Evolutionary conservation across 2,329 filamentous ascomycete species (phyloP).

Genomic region (Torrubiellomyces zombiae): DNA sequence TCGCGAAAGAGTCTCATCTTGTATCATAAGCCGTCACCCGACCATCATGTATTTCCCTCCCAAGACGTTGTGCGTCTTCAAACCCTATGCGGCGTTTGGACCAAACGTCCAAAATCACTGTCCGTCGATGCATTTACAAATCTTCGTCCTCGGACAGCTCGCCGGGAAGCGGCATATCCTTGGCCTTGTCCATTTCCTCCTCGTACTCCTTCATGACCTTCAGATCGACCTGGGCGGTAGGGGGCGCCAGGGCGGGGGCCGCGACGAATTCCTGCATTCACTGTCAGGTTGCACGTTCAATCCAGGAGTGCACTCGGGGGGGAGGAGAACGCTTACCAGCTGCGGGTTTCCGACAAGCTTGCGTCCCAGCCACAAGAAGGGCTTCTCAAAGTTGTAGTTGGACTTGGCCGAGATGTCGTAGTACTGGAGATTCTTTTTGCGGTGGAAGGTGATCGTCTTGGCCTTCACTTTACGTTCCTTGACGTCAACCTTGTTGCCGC

Average conservation of each 20-base stretch:
- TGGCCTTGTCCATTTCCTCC: constrained; percentile 74
- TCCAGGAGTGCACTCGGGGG: too few relatives aligned
- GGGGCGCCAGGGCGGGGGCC: constrained; percentile 82
- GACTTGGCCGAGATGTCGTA: constrained; percentile 99
- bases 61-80: too few relatives aligned
- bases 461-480: constrained; percentile 99
- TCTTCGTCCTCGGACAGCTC: constrained; percentile 77
- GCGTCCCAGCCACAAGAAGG: constrained; percentile 96
- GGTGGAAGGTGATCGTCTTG: constrained; percentile 99
- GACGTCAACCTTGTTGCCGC: constrained; percentile 98
- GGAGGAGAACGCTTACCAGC: constrained; percentile 7
- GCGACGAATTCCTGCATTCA: constrained; percentile 75
- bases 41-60: too few relatives aligned
- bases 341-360: constrained; percentile 89
- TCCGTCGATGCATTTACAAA: constrained; percentile 29
- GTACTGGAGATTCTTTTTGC: constrained; percentile 99
- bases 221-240: constrained; percentile 79
- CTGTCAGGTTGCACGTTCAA: constrained; percentile 11
- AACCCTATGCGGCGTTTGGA: too few relatives aligned
- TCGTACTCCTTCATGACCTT: constrained; percentile 66
- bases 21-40: constrained; percentile 22
- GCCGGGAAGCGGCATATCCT: constrained; percentile 73
- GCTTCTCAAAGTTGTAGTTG: constrained; percentile 99
- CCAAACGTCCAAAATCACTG: too few relatives aligned
- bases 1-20: constrained; percentile 14